Base-by-base conservation (phyloP, 2,329 filamentous ascomycete genomes). In the Pseudogymnoascus sp. region DNA sequence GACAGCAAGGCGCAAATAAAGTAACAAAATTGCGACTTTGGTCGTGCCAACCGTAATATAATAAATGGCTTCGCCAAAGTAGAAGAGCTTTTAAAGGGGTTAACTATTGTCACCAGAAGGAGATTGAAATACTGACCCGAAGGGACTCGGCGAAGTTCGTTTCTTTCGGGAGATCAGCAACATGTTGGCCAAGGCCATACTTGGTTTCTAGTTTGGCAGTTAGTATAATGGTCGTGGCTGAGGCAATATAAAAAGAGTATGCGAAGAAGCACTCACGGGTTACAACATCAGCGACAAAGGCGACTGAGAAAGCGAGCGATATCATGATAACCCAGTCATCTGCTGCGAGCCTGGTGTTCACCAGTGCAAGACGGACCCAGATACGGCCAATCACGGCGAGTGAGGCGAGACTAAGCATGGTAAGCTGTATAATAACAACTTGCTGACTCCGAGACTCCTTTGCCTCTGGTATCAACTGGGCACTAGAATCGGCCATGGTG, bases 261-360 rank as follows among this genome's bases (percentile, higher is more conserved):
- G 25, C 4, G 25, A 18, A 12, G 25, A 16, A 31, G 8, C n/a
- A 34, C 50, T 56, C 10, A 56, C 50, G 50, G 12, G 50, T 56
- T 34, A 56, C 50, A 56, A 56, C 50, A 5, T 56, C 50, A 12
- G 50, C 50, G 50, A 56, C 50, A 18, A 56, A 56, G 16, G 50
- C 50, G n/a, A 56, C 50, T 12, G 50, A 56, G 50, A 56, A 56
- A 14, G 50, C 50, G n/a, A 56, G 50, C 28, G 50, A 56, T 56
- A 56, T 18, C 50, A 56, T 31, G 16, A 56, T 56, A 34, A 56
- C 50, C 50, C 50, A 56, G 34, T 56, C 50, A 18, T 56, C 50
- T 11, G 50, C 25, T 1, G 50, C 50, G 18, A 56, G 50, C 7
- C n/a, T 56, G 25, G 50, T 56, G 50, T 56, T 56, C 10, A 56